Conservation (phyloP, 2,329 filamentous ascomycete genomes). For the Fusarium drepaniforme region DNA sequence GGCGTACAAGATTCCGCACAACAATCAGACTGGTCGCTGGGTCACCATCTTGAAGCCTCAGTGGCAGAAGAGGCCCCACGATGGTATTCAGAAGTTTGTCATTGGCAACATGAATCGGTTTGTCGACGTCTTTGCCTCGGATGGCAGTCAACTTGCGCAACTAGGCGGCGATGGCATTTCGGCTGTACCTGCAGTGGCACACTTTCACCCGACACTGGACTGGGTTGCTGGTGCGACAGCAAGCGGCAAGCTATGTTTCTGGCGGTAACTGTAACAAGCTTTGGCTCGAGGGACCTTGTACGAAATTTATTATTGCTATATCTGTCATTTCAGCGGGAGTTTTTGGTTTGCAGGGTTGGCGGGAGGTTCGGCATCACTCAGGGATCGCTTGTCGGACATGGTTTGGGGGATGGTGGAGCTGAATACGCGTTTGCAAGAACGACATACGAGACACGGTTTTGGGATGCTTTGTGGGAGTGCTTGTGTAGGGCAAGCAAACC, state of each 20-base stretch:
- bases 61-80: slow-evolving; percentile 85
- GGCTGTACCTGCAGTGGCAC: slow-evolving; percentile 91
- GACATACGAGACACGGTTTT: slow-evolving; percentile 3
- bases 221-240: slow-evolving; percentile 95
- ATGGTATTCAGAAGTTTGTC: slow-evolving; percentile 86
- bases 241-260: slow-evolving; percentile 92
- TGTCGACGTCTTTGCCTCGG: slow-evolving; percentile 87
- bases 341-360: slow-evolving; percentile 12
- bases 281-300: background rate
- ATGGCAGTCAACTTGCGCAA: slow-evolving; percentile 90
- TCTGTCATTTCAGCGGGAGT: slow-evolving; percentile 34
- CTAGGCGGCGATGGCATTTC: slow-evolving; percentile 90
- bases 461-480: background rate
- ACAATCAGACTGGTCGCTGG: slow-evolving; percentile 96
- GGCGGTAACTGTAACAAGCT: slow-evolving; percentile 70
- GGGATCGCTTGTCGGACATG: background rate
- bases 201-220: slow-evolving; percentile 87
- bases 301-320: background rate
- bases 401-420: background rate
- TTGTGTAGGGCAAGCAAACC: background rate
- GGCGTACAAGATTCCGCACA: slow-evolving; percentile 78
- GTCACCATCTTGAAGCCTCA: slow-evolving; percentile 86
- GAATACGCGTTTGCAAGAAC: slow-evolving; percentile 9
- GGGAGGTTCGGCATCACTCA: slow-evolving; percentile 9
- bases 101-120: slow-evolving; percentile 99